Base-by-base conservation (phyloP, 2,329 filamentous ascomycete genomes). In the Byssochlamys sp. region DNA sequence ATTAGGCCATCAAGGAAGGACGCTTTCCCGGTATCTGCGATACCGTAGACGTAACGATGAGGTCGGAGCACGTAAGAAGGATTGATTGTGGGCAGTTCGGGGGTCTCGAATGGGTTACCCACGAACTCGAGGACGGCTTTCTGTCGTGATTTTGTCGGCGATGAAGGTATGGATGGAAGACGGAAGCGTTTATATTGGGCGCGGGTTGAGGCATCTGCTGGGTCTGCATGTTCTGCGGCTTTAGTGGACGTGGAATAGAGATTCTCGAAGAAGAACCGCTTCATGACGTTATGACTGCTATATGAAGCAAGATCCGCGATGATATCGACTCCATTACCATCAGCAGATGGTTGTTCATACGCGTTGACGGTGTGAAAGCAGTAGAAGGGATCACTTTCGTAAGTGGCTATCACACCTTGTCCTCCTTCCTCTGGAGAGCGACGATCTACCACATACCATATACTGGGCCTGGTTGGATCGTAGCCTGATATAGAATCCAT, bases 341-440 rank as follows among this genome's bases (percentile, higher is more conserved):
- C 55, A 27, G 69, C 55, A 0, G 71, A 75, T 0, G 70, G 63
- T 61, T 89, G 81, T 65, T 92, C 88, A 68, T 85, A 94, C 0
- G 88, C 82, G 63, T 95, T 95, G 67, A 90, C 77, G 0, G 82
- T 83, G 72, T 95, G 90, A 70, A 95, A 95, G 71, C 84, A 86
- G 76, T 91, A 95, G 52, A 85, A 85, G 0, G 87, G 81, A 0
- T 82, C 79, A 14, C 83, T 86, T 19, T 85, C 80, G 65, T 88
- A 91, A 1, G 79, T 82, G 6, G 83, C 86, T 0, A 94, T 79
- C 0, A 94, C 74, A 0, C 89, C 89, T 53, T 78, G 78, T 3
- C 78, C 80, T 77, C 72, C 2, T 68, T 77, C 68, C 45, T 66
- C 65, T 3, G 58, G 28, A 9, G 65, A 54, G 26, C 63, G 62